These are phyloP conservation scores for Kwoniella mangroviensis DNA, from an alignment of 768 basidiomycete species.

Conservation along the genomic window DNA sequence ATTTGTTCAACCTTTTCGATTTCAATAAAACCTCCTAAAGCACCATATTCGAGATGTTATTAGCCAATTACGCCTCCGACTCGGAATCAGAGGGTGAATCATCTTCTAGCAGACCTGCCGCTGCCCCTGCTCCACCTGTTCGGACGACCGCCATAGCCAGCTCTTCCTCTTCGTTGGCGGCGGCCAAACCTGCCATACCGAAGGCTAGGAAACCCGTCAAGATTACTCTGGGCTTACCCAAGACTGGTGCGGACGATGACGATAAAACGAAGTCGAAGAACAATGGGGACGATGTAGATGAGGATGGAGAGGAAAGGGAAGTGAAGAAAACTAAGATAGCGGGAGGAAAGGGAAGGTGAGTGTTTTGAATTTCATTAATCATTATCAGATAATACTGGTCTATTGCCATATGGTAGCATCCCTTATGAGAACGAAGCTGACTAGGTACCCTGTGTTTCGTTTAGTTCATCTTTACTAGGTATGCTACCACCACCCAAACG, in stretches of 20 bases:
- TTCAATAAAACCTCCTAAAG: not conserved
- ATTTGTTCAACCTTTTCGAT: not conserved
- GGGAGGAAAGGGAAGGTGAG: constrained; percentile 47
- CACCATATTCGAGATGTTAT: constrained; percentile 33
- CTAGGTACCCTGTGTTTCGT: too few species aligned
- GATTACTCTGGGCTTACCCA: constrained; percentile 52
- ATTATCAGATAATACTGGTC: not conserved
- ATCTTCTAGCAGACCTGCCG: constrained; percentile 4
- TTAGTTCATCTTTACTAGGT: constrained; percentile 47
- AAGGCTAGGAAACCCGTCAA: constrained; percentile 40
- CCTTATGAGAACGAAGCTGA: too few species aligned
- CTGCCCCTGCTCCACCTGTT: constrained; percentile 9
- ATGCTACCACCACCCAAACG: constrained; percentile 56
- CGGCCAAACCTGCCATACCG: constrained; percentile 25
- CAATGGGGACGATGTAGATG: constrained; percentile 22
- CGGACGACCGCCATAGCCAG: not conserved
- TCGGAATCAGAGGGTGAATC: constrained; percentile 33
- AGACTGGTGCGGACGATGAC: constrained; percentile 4
- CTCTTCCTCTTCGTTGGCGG: not conserved
- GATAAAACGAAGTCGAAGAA: not conserved
- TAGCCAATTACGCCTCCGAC: constrained; percentile 50
- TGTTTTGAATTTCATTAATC: constrained; percentile 1
- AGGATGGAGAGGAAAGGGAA: constrained; percentile 16
- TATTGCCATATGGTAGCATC: not conserved
- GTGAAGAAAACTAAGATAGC: constrained; percentile 29